Evolutionary conservation across 176 grass and related monocot genomes (phyloP), one percentile per base, ranked within the genome.

Genomic region (Ensete ventricosum): DNA sequence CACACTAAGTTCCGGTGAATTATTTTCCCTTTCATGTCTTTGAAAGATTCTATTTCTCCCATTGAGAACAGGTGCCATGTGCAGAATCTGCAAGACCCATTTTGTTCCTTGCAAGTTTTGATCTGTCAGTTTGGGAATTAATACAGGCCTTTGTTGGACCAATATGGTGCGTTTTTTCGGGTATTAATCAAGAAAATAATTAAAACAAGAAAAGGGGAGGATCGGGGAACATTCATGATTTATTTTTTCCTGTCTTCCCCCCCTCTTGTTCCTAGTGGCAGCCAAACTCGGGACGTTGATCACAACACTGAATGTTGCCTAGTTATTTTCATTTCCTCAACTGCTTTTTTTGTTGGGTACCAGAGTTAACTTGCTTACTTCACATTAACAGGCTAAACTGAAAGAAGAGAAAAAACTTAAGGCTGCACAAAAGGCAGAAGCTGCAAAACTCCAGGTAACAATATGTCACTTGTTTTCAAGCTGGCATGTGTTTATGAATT

Each of bases 331-430:
- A 0, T 27, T 27, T 20, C 58, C 23, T 26, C 27, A 26, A 65
- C 8, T 25, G 7, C 11, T 65, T 9, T 65, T 65, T 7, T 26
- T 65, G 13, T 13, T 65, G 1, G 63, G 14, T n/a, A 5, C 14
- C n/a, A 63, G 25, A 25, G 16, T 5, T n/a, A 43, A 49, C 8
- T 50, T 69, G 34, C 16, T 16, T 67, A 52, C 66, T 78, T 77
- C 50, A 54, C 7, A 73, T 78, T 72, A 14, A 64, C 23, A 95
- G 88, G 91, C 83, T 19, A 88, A 81, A 77, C 75, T 82, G 76
- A 86, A 90, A 84, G 88, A 89, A 83, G 83, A 84, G 26, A 90
- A 90, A 79, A 90, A 82, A 54, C 79, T 88, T 27, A 95, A 86
- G 80, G 91, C 81, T 10, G 72, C 81, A 73, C 81, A 86, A 55